Base-by-base conservation (phyloP, 1,284 basidiomycete species). In the Phaffia rhodozyma region DNA sequence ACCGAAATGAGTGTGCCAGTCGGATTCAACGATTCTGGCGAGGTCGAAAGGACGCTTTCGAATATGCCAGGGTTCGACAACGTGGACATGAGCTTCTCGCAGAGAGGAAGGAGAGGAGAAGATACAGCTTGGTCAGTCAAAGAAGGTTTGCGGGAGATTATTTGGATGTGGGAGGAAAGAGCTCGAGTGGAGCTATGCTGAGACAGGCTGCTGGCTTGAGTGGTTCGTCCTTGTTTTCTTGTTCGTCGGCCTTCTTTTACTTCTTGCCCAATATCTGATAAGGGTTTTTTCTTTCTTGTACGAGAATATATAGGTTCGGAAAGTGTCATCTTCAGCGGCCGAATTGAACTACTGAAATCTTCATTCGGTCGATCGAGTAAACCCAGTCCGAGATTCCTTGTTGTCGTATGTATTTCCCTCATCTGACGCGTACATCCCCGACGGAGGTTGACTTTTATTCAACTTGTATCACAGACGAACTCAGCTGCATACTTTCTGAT, bases 1-100 rank as follows among this genome's bases (percentile, higher is more conserved):
- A 96, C 78, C 91, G 91, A 77, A 83, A 93, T 69, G 96, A 97
- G 73, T 94, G 91, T 70, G 96, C 96, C 11, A 83, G 83, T 55
- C 86, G 92, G 67, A 98, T 99, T 67, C 96, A 98, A 75, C 80
- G 93, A 58, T 97, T 97, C 83, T 99, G 94, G 94, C 91, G 87
- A 78, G 91, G 91, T 75, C 97, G 97, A 80, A 97, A 97, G 75
- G 92, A 97, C 73, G 82, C 83, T 25, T 81, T 97, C 60, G 87
- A 84, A 29, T 97, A 92, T 74, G 86, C 88, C 18, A 85, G 93
- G 72, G 80, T 90, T 66, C 83, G 96, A 47, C 93, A 97, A 69
- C 91, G 96, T 69, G 92, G 94, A 0, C 93, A 98, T 74, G 85
- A 94, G 72, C 80, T 97, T 20, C 82, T 98, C 3, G 92, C 85